Base-by-base conservation (phyloP, 83 land plant species). In the Diphasiastrum complanatum region DNA sequence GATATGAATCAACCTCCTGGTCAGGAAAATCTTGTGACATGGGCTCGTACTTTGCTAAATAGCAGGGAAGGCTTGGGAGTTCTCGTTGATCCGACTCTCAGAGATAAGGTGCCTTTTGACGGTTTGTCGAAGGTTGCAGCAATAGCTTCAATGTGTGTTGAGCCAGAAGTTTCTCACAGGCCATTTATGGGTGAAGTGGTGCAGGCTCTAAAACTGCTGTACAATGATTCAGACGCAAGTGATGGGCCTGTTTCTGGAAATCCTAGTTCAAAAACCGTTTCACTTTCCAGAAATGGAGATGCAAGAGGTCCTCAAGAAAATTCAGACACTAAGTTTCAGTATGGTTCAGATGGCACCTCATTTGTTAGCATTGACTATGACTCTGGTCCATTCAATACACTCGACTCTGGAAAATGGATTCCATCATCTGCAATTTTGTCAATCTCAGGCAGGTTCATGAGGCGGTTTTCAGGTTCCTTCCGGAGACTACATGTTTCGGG, bases 151-250 rank as follows among this genome's bases (percentile, higher is more conserved):
- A 83, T 83, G 86, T 83, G 86, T 58, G 87, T 83, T 23, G 81
- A 80, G 60, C 87, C 87, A 1, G 87, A 83, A 45, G 81, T 71
- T 26, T 77, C 84, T 29, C 74, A 74, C 33, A 75, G 87, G 1
- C 87, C 87, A 4, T 77, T 76, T 59, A 83, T 83, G 87, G 86
- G 87, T 11, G 87, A 83, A 49, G 87, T 83, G 31, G 84, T 83
- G 22, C 87, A 83, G 45, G 87, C 84, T n/a, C 52, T 83, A 45
- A 83, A 80, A 45, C 78, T 83, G 29, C 81, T 83, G 23, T 83
- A 80, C 48, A 70, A 58, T 54, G 87, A 80, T 61, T 61, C 51
- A 29, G 79, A 80, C 16, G 79, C 78, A 43, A 51, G 40, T 30
- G 57, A 61, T 18, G 74, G 65, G 28, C 36, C 33, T 27, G 74